Conservation (phyloP, 306 rosid genomes). For the Glycine soja region DNA sequence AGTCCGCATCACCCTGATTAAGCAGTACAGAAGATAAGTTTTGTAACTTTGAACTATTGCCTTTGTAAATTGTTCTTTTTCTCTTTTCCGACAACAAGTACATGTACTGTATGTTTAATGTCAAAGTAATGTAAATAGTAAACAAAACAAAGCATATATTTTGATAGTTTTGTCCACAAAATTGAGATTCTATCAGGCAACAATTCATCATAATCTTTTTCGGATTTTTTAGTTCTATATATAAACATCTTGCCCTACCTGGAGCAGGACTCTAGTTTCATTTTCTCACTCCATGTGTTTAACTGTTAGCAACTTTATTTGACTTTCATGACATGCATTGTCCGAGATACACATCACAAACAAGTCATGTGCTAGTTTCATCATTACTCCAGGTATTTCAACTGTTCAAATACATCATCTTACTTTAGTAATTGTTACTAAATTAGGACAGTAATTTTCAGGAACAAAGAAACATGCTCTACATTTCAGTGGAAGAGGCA, state of each 20-base stretch:
- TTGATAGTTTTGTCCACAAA: constrained; percentile 18
- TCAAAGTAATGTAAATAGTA: constrained; percentile 14
- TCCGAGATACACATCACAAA: neutral
- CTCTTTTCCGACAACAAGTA: neutral
- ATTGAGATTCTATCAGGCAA: constrained; percentile 30
- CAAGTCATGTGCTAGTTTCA: constrained; percentile 27
- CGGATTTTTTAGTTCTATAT: neutral
- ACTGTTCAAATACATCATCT: constrained; percentile 24
- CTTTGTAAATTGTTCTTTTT: constrained; percentile 25
- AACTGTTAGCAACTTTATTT: constrained; percentile 13
- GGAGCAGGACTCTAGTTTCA: constrained; percentile 14
- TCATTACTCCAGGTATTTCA: constrained; percentile 13
- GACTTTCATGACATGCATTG: constrained; percentile 8
- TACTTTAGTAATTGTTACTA: neutral
- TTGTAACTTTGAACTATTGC: constrained; percentile 20
- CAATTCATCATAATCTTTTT: neutral
- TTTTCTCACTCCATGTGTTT: constrained; percentile 5
- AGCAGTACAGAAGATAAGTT: constrained; percentile 44
- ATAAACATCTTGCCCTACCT: neutral
- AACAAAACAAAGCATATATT: constrained; percentile 6
- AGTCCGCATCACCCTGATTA: constrained; percentile 82
- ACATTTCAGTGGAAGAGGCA: constrained; percentile 15
- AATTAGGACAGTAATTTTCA: neutral
- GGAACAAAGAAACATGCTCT: neutral
- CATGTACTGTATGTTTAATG: constrained; percentile 13